Evolutionary conservation across 371 early-diverging fungal species (phyloP), one percentile per base, ranked within the genome.

Genomic region (Capniomyces stellatus): DNA sequence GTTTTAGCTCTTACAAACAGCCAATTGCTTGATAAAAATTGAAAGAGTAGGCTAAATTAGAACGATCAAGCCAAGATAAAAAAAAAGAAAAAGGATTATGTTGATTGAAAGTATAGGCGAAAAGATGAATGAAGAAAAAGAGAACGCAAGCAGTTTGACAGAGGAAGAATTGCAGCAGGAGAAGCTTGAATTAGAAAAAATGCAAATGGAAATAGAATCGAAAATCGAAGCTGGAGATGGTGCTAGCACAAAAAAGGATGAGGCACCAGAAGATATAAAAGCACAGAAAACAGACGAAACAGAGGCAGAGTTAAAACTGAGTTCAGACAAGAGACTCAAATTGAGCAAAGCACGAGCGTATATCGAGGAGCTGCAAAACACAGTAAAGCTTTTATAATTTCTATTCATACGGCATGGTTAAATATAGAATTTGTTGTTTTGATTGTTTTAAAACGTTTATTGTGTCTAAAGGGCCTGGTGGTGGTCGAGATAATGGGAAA

Each of bases 211-310:
- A 62, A 22, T 52, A 31, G 12, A 71, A 62, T 19, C 70, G 71
- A 55, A 63, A 70, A 49, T 67, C 40, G 21, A 39, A 65, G 23
- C 58, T 76, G 29, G 72, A 70, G 12, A 59, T 58, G 57, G 77
- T 77, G 0, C 70, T 71, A 56, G 67, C 64, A 27, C 74, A 67
- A 57, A 75, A 74, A 18, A 57, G 63, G 35, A 73, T 75, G 58
- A 59, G 64, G 56, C 63, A 66, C 39, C 58, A 64, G 10, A 65
- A 62, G 22, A 64, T 66, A 6, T 10, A 35, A 15, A 35, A 35
- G 35, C 35, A 35, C 35, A 35, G 35, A 35, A 6, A 35, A 35
- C 6, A 35, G 35, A 35, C 6, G 35, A 35, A 35, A 15, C 6
- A 10, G 35, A 35, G 41, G 41, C 21, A 52, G 22, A 40, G 35